Evolutionary conservation across 2,329 filamentous ascomycete species (phyloP), one percentile per base, ranked within the genome.

Genomic region (Phaeosphaeria sp.): DNA sequence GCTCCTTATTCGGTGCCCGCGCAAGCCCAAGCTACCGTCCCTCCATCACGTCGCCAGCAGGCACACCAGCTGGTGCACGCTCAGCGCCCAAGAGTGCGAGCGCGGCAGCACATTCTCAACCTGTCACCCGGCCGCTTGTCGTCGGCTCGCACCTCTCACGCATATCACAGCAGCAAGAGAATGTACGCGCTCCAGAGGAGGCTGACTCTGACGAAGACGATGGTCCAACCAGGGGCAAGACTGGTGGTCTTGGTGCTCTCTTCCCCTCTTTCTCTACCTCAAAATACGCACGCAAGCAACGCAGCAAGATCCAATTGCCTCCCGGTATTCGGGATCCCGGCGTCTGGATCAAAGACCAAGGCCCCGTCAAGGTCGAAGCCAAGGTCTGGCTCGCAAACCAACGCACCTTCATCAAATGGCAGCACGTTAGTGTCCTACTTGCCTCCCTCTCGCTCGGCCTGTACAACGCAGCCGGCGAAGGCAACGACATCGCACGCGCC

Each of bases 371-470:
- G 74, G 92, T 99, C 56, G 95, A 99, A 80, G 93, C 92, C 60
- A 99, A 99, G 79, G 94, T 99, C 27, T 99, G 95, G 94, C 89
- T 99, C 56, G 95, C 95, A 53, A 99, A 99, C 78, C 94, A 99
- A 80, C 90, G 95, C 60, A 99, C 95, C 0, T 99, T 97, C 75
- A 89, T 99, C 78, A 98, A 97, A 78, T 99, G 95, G 95, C 92
- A 98, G 81, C 93, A 98, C 77, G 93, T 99, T 71, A 90, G 88
- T 60, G 87, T 99, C 49, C 84, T 99, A 15, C 87, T 99, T 22
- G 93, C 93, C 39, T 89, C 89, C 21, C 80, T 99, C 27, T 91
- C 92, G 0, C 81, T 99, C 13, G 91, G 90, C 21, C 81, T 99
- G 25, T 97, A 94, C 80, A 94, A 96, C 67, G 92, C 94, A 0